Evolutionary conservation across 257 asterid genomes (phyloP).

Genomic region (Plantago major): DNA sequence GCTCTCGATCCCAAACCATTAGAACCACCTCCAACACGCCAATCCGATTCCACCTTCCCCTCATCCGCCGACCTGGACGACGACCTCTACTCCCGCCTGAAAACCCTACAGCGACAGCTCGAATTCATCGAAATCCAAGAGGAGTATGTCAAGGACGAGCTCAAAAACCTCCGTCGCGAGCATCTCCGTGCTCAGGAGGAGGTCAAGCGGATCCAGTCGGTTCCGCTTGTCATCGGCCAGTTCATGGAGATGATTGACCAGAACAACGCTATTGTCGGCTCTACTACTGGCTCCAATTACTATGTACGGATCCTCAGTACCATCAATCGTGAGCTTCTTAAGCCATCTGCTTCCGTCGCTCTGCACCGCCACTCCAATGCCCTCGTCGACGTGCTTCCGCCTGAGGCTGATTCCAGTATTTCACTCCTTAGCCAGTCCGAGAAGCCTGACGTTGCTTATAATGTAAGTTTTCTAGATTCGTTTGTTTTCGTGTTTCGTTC

Average conservation of each 20-base stretch:
- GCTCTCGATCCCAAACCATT: slow-evolving; percentile 41
- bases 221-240: slow-evolving; percentile 81
- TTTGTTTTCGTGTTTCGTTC: not conserved
- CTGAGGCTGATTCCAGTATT: slow-evolving; percentile 80
- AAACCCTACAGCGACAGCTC: slow-evolving; percentile 64
- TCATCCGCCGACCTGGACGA: slow-evolving; percentile 42
- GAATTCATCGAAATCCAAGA: slow-evolving; percentile 81
- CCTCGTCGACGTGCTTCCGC: slow-evolving; percentile 76
- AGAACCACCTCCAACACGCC: slow-evolving; percentile 37
- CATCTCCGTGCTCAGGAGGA: slow-evolving; percentile 75
- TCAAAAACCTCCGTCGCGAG: slow-evolving; percentile 80
- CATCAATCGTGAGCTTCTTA: slow-evolving; percentile 68
- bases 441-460: slow-evolving; percentile 75
- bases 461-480: slow-evolving; percentile 29
- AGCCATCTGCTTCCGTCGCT: slow-evolving; percentile 83
- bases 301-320: slow-evolving; percentile 72
- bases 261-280: slow-evolving; percentile 77
- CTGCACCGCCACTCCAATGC: slow-evolving; percentile 81
- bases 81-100: slow-evolving; percentile 67
- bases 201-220: slow-evolving; percentile 86
- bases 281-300: slow-evolving; percentile 79
- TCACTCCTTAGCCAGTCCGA: slow-evolving; percentile 82
- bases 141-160: slow-evolving; percentile 78
- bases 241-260: slow-evolving; percentile 90
- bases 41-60: slow-evolving; percentile 17